Evolutionary conservation across 2,329 filamentous ascomycete genomes (phyloP).

Genomic region (Aspergillus eucalypticola): DNA sequence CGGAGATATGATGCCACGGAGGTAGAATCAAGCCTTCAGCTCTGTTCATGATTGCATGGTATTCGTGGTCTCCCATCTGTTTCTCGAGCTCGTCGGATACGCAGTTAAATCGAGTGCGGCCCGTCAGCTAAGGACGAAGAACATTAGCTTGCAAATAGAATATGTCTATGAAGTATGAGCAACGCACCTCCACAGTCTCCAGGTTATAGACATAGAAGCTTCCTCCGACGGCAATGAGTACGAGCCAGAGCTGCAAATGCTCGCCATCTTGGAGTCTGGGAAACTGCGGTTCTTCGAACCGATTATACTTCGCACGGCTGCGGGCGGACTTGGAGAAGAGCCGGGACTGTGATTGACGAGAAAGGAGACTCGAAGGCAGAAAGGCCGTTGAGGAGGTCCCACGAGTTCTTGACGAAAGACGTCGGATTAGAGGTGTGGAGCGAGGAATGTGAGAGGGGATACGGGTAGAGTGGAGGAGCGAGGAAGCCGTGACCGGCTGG

Average conservation of each 20-base stretch:
- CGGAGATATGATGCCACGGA: conserved; percentile 21
- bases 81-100: conserved; percentile 50
- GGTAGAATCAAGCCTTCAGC: conserved; percentile 52
- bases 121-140: conserved; percentile 45
- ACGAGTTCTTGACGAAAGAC: neutral
- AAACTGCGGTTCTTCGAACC: conserved; percentile 15
- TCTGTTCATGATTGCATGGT: conserved; percentile 50
- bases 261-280: conserved; percentile 1
- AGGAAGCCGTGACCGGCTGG: neutral
- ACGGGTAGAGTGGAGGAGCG: neutral
- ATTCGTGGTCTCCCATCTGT: conserved; percentile 44
- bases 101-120: conserved; percentile 61
- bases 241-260: conserved; percentile 19
- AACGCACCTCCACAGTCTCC: conserved; percentile 55
- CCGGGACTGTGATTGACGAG: neutral
- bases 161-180: neutral
- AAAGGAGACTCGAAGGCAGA: neutral
- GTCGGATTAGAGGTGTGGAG: neutral
- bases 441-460: too few relatives aligned
- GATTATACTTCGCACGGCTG: conserved; percentile 14
- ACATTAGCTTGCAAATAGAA: neutral
- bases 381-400: neutral
- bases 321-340: conserved; percentile 17
- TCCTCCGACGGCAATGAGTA: conserved; percentile 36
- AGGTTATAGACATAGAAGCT: conserved; percentile 58